phyloP scores from a whole-genome alignment of 176 grass and related monocot genomes.

The Triticum turgidum region DNA sequence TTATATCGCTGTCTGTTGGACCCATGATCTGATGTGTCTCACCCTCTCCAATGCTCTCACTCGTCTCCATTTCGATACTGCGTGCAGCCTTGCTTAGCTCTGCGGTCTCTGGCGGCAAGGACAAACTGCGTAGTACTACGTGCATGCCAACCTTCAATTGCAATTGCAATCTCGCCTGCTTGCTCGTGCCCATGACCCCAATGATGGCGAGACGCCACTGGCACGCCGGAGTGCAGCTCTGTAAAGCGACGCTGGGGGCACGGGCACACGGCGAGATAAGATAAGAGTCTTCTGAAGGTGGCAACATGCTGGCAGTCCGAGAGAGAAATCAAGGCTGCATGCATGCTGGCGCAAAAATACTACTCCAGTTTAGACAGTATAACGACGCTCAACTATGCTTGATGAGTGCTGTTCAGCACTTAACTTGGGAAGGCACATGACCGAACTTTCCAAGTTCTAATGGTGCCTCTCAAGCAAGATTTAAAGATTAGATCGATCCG shows the following conservation, averaged over 20 bases:
- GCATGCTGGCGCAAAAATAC: not conserved
- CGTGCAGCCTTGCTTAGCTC: too few relatives aligned
- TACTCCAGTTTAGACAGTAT: too few relatives aligned
- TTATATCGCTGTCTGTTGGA: too few relatives aligned
- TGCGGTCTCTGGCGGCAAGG: too few relatives aligned
- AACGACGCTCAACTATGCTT: not conserved
- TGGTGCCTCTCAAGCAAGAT: constrained; percentile 14
- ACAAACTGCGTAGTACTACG: too few relatives aligned
- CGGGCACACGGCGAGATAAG: not conserved
- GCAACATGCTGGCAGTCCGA: not conserved
- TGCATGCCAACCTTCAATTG: too few relatives aligned
- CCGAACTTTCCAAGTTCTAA: constrained; percentile 8
- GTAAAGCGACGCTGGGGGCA: not conserved
- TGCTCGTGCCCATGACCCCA: not conserved
- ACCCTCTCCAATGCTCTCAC: too few relatives aligned
- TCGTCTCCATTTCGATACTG: too few relatives aligned
- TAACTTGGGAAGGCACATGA: not conserved
- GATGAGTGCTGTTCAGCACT: not conserved
- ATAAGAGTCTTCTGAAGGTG: not conserved
- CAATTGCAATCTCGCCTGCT: not conserved
- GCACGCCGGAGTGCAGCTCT: not conserved
- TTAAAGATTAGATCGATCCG: not conserved
- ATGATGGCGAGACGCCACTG: not conserved
- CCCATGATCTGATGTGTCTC: too few relatives aligned
- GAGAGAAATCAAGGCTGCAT: not conserved